phyloP scores from a whole-genome alignment of 345 rosid genomes.

The Salix suchowensis region DNA sequence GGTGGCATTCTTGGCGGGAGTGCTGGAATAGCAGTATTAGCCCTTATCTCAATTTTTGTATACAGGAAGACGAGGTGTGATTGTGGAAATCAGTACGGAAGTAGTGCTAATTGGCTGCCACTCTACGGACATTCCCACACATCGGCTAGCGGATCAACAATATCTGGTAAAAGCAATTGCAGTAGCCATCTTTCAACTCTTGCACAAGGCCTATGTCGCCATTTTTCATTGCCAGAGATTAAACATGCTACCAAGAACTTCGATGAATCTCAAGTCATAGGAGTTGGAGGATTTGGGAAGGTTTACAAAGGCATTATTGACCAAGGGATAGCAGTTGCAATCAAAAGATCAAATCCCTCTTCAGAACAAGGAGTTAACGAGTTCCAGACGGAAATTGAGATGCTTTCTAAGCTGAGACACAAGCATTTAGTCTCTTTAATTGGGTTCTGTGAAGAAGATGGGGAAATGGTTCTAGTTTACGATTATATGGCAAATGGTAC shows the following conservation, averaged over 20 bases:
- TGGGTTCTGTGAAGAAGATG: constrained; percentile 25
- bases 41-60: constrained; percentile 8
- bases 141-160: constrained; percentile 27
- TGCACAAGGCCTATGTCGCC: constrained; percentile 30
- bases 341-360: constrained; percentile 30
- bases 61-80: constrained; percentile 14
- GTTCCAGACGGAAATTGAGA: constrained; percentile 27
- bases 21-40: constrained; percentile 10
- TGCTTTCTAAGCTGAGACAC: constrained; percentile 34
- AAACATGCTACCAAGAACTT: constrained; percentile 26
- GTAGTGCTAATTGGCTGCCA: constrained; percentile 33
- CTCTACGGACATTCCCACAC: constrained; percentile 32
- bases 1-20: constrained; percentile 17
- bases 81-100: background rate
- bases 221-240: constrained; percentile 24
- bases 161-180: constrained; percentile 27
- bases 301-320: constrained; percentile 29
- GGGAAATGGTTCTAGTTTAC: constrained; percentile 26
- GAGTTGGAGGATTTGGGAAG: constrained; percentile 36
- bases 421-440: constrained; percentile 29
- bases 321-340: constrained; percentile 22
- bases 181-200: constrained; percentile 19
- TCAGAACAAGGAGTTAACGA: constrained; percentile 32
- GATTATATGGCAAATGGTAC: constrained; percentile 28
- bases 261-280: constrained; percentile 19